phyloP scores from a whole-genome alignment of 1,139 yeast species.

The Taphrina sp. region DNA sequence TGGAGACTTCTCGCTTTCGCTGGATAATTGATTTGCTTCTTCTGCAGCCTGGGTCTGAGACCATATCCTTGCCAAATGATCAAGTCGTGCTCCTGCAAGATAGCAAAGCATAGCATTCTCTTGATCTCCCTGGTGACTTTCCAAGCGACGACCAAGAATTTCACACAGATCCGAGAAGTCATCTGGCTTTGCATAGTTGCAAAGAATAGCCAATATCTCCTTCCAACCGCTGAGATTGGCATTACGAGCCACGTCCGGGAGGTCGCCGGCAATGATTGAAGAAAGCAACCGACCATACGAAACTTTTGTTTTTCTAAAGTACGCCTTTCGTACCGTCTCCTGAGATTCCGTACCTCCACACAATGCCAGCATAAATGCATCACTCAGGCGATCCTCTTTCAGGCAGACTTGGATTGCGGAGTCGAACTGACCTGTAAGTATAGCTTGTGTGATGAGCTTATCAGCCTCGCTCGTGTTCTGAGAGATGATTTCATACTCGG shows the following conservation, averaged over 20 bases:
- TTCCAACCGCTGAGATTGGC: slow-evolving; percentile 82
- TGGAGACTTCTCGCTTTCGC: slow-evolving; percentile 50
- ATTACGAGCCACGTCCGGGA: slow-evolving; percentile 72
- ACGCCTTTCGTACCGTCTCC: slow-evolving; percentile 66
- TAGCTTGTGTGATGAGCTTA: slow-evolving; percentile 54
- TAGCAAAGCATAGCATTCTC: slow-evolving; percentile 75
- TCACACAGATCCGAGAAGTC: slow-evolving; percentile 57
- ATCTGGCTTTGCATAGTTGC: slow-evolving; percentile 55
- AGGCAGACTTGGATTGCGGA: slow-evolving; percentile 70
- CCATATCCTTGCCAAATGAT: slow-evolving; percentile 81
- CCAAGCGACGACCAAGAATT: slow-evolving; percentile 70
- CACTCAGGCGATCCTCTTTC: slow-evolving; percentile 61
- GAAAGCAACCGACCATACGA: slow-evolving; percentile 67
- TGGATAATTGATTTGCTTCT: slow-evolving; percentile 44
- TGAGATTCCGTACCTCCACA: slow-evolving; percentile 61
- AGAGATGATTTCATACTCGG: slow-evolving; percentile 49
- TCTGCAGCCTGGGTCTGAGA: slow-evolving; percentile 62
- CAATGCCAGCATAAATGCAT: slow-evolving; percentile 79
- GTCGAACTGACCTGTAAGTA: slow-evolving; percentile 63
- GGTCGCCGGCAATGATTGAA: slow-evolving; percentile 58
- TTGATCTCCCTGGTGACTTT: slow-evolving; percentile 32
- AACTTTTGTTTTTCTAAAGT: slow-evolving; percentile 58
- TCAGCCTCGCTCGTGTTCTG: slow-evolving; percentile 49
- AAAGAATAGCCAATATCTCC: slow-evolving; percentile 68
- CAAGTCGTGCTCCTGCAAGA: slow-evolving; percentile 77